Percentiles rank a stretch among this genome's conserved stretches.
Conservation (phyloP, 2,329 filamentous ascomycete species). For the Neofusicoccum kwambonambiense region DNA sequence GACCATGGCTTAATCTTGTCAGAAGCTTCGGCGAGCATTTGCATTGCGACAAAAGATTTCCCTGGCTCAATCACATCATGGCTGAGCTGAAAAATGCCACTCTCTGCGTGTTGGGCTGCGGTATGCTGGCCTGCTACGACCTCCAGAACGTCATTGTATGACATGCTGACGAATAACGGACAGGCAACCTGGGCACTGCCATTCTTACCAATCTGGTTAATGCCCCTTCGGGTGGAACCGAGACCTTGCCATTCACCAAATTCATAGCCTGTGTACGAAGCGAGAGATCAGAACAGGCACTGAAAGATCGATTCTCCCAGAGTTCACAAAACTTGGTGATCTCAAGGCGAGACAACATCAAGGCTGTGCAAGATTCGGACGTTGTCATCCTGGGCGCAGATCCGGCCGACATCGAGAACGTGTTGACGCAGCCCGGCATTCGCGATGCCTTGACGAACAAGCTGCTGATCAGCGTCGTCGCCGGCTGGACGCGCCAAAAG, state of each 20-base stretch:
- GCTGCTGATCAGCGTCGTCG: conserved; percentile 52
- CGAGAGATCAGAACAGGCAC: conserved; percentile 34
- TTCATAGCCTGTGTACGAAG: conserved; percentile 48
- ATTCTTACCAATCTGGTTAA: conserved; percentile 38
- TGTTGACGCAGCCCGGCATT: conserved; percentile 41
- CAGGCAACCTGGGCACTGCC: conserved; percentile 41
- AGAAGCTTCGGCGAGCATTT: too few species aligned
- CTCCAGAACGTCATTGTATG: neutral
- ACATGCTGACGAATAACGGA: neutral
- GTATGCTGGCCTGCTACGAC: conserved; percentile 20
- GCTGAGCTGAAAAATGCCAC: neutral
- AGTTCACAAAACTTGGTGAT: conserved; percentile 33
- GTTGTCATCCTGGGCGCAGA: conserved; percentile 50
- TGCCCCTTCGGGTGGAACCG: conserved; percentile 18
- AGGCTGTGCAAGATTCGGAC: conserved; percentile 37
- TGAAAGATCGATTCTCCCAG: conserved; percentile 34
- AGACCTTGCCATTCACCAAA: conserved; percentile 26
- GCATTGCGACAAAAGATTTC: neutral
- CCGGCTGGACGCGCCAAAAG: conserved; percentile 47
- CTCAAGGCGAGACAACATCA: conserved; percentile 35
- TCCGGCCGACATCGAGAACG: conserved; percentile 43
- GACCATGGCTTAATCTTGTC: too few species aligned
- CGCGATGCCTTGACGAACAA: conserved; percentile 43
- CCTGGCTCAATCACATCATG: neutral
- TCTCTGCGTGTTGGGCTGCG: conserved; percentile 31